Conservation (phyloP, 169 alveolate species). For the Plasmodium malariae region DNA sequence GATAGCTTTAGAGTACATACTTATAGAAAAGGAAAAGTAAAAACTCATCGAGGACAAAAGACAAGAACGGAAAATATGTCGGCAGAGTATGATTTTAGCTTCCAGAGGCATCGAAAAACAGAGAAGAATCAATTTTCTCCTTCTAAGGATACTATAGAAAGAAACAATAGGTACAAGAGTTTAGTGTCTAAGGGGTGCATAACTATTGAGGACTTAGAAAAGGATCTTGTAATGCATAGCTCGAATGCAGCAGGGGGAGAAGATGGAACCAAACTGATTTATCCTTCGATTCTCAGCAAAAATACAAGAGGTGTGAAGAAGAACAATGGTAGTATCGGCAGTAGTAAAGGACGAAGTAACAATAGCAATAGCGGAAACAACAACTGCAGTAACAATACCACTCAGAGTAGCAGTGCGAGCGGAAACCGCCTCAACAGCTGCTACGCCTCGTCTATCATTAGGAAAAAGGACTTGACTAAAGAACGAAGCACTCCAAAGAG, state of each 20-base stretch:
- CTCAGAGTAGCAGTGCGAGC: no score
- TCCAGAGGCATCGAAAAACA: conserved; percentile 23
- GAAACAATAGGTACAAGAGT: conserved; percentile 33
- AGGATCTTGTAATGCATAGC: conserved; percentile 22
- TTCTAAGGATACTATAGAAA: conserved; percentile 29
- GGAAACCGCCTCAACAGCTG: no score
- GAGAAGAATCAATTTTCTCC: conserved; percentile 49
- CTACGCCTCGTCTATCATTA: background rate
- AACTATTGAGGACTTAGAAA: conserved; percentile 59
- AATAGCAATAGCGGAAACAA: no score
- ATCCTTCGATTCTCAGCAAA: no score
- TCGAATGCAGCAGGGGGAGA: background rate
- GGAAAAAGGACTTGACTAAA: background rate
- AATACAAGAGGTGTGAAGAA: no score
- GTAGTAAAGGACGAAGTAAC: no score
- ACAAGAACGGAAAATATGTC: conserved; percentile 3
- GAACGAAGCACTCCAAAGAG: no score
- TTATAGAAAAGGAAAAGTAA: conserved; percentile 21
- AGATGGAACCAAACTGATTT: no score
- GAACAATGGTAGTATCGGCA: no score
- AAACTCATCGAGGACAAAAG: conserved; percentile 21
- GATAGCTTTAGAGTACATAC: conserved; percentile 70
- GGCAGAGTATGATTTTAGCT: conserved; percentile 71
- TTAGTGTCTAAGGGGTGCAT: conserved; percentile 20
- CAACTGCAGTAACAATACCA: no score